Evolutionary conservation across 345 rosid species (phyloP).

Genomic region (Arabis alpina): DNA sequence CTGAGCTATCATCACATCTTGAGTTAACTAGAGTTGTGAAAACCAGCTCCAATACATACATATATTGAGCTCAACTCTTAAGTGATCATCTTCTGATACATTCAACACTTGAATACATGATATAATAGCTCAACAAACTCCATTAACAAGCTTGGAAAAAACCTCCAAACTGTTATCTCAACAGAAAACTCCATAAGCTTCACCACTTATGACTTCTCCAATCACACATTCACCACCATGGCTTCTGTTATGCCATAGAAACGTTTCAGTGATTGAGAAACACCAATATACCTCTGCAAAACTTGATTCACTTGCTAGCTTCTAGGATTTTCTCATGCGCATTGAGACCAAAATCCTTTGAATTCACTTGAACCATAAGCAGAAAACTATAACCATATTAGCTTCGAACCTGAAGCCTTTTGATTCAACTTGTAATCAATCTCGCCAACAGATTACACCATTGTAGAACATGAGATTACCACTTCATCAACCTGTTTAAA

Average conservation of each 20-base stretch:
- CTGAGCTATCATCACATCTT: too few species aligned
- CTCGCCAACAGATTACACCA: background rate
- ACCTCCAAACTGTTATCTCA: too few species aligned
- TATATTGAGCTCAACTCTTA: too few species aligned
- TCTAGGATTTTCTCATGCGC: conserved; percentile 6
- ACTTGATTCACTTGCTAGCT: conserved; percentile 18
- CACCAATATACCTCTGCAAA: background rate
- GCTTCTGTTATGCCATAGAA: background rate
- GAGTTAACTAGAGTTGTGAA: too few species aligned
- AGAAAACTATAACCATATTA: background rate
- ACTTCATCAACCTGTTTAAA: background rate
- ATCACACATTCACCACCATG: background rate
- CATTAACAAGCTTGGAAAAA: too few species aligned
- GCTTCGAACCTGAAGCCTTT: background rate
- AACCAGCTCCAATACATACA: too few species aligned
- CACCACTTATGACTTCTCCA: background rate
- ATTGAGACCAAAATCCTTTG: conserved; percentile 11
- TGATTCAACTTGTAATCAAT: too few species aligned
- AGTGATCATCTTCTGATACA: too few species aligned
- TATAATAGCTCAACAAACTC: too few species aligned
- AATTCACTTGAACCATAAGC: too few species aligned
- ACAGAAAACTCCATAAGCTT: too few species aligned
- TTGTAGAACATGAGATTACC: background rate
- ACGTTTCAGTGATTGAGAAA: background rate
- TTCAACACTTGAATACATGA: too few species aligned